Conservation (phyloP, 1,284 basidiomycete species). For the Ceratobasidium sp. region DNA sequence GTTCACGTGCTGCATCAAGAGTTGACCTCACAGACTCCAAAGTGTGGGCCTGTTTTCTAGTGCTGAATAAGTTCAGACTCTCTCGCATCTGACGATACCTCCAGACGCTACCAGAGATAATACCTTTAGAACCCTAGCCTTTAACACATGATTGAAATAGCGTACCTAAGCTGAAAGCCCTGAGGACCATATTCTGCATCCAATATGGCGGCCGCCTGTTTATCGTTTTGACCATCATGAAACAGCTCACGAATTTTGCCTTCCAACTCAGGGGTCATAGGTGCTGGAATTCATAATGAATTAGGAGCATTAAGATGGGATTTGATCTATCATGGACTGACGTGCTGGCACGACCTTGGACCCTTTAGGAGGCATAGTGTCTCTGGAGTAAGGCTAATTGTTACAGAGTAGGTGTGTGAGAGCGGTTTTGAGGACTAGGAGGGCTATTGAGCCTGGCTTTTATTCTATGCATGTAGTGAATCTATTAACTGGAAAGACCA, state of each 20-base stretch:
- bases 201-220: neutral
- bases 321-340: no score
- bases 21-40: neutral
- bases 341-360: no score
- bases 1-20: neutral
- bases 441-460: no score
- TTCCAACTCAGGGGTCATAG: neutral
- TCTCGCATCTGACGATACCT: neutral
- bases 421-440: no score
- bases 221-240: neutral
- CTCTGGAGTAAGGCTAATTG: no score
- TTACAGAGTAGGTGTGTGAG: no score
- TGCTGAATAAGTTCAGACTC: neutral
- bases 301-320: no score
- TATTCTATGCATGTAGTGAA: no score
- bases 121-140: no score
- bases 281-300: neutral
- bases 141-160: no score
- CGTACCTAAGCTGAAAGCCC: neutral
- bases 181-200: neutral
- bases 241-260: neutral
- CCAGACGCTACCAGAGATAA: neutral
- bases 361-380: no score
- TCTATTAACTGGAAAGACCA: no score
- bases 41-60: neutral